Base-by-base conservation (phyloP, 2,329 filamentous ascomycete genomes). In the Xylaria polymorpha region DNA sequence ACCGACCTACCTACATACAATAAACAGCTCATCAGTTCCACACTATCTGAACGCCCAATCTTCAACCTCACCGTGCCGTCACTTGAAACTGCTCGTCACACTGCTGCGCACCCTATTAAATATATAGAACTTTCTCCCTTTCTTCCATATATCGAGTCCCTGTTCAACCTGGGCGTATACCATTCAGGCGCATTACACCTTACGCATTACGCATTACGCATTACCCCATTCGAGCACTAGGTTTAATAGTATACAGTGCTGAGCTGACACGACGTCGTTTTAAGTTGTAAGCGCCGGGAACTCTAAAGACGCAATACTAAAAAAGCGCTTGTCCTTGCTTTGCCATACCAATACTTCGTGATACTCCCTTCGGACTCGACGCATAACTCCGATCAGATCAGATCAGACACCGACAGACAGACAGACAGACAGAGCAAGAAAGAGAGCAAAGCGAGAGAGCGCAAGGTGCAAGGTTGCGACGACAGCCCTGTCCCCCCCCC, bases 41-140 rank as follows among this genome's bases (percentile, higher is more conserved):
- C 25, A 41, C 64, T 53, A 53, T 68, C 68, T 70, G 69, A 61
- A 65, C 65, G 57, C 69, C 71, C 69, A 71, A 70, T 70, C 69
- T 66, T 39, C 69, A 46, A 66, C 58, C n/a, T 59, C 63, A 63
- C 57, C 25, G 51, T 43, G 15, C 25, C 48, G 8, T 62, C 57
- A 57, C 64, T 70, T 71, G 65, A 71, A 71, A 68, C 67, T 48
- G 22, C 35, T 37, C 46, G 29, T 57, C 32, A 37, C 66, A 53
- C 48, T 59, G 29, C 37, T 58, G 41, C 20, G 22, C 35, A 37
- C 51, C 20, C 51, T 69, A 43, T 48, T 61, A 59, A 58, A 58
- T 41, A 62, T 46, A 29, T 46, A 29, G 15, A 14, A 29, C 32
- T 56, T 56, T 18, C 25, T 41, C 32, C 22, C n/a, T 60, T 37